Evolutionary conservation across 768 basidiomycete genomes (phyloP), one percentile per base, ranked within the genome.

Genomic region (Boletus sensibilis): DNA sequence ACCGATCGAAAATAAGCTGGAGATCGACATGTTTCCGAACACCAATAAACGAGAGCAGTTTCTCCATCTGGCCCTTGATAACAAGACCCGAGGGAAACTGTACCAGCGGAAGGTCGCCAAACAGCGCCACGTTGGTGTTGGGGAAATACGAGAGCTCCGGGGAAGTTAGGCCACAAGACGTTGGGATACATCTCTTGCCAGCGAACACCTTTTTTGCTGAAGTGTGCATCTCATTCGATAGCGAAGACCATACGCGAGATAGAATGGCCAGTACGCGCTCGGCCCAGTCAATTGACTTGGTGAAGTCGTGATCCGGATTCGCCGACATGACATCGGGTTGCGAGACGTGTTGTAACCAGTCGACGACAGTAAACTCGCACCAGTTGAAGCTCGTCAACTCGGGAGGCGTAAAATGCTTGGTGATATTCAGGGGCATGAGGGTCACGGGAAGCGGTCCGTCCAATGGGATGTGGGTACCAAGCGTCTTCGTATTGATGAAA

Each of bases 21-120:
- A 98, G 78, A 57, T 98, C 91, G 8, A 98, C 93, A 60, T 95
- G 94, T 67, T 86, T 92, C 18, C 93, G 82, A 12, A 98, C 92
- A 12, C 94, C 96, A 0, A 98, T 74, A 2, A 79, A 81, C 29
- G 82, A 75, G 7, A 94, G 72, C 3, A 92, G 69, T 59, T 82
- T 87, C 67, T 95, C 93, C 61, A 92, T 67, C 5, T 77, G 71
- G 1, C 86, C 87, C 67, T 90, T 93, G 61, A 94, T 75, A 0
- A 68, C 51, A 2, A 74, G 63, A 2, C 82, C 84, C 6, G 87
- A 90, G 1, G 91, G 81, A 43, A 97, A 74, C 2, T 75, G 80
- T 7, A 94, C 85, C 41, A 92, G 81, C 0, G 95, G 86, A 27
- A 96, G 77, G 68, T 98, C 95, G n/a, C 83, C 80, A 68, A 99